Evolutionary conservation across 164 flowering plant species (phyloP), one percentile per base, ranked within the genome.

Genomic region (Brasenia schreberi): DNA sequence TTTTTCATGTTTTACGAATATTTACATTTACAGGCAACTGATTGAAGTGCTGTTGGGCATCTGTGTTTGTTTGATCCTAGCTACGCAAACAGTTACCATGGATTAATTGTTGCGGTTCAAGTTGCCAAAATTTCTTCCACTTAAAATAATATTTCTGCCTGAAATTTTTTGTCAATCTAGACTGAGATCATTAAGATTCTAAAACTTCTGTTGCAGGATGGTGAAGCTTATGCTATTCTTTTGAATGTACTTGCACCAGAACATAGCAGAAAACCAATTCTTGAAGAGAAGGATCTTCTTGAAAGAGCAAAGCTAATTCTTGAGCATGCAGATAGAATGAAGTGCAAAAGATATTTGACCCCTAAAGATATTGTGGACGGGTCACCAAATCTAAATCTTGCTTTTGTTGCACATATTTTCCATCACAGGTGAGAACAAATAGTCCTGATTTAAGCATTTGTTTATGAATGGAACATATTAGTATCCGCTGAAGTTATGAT

Each of bases 291-390:
- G 72, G 83, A 83, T 78, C 78, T 74, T 63, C 60, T 86, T 6
- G 75, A 82, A 79, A 82, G 90, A 73, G 98, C 98, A 64, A 86
- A 78, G 59, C 70, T 92, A 75, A 76, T 92, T 64, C 91, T 92
- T 71, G 89, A 85, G 65, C 96, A 89, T 82, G 96, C 98, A 64
- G 98, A 89, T 65, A 83, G 77, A 71, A 86, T 92, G 98, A 92
- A 89, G 60, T 92, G 98, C 81, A 88, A 85, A 75, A 79, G 95
- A 85, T 92, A 89, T 71, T 68, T 92, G 61, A 88, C 98, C 23
- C 83, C 96, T 16, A 89, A 82, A 78, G 98, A 92, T 69, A 92
- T 92, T 62, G 93, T 92, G 43, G 98, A 92, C 63, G 98, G 96
- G 59, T 89, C 91, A 63, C 96, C 95, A 64, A 92, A 92, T 77